Evolutionary conservation across 2,329 filamentous ascomycete species (phyloP), one percentile per base, ranked within the genome.

Genomic region (Periconia sp.): DNA sequence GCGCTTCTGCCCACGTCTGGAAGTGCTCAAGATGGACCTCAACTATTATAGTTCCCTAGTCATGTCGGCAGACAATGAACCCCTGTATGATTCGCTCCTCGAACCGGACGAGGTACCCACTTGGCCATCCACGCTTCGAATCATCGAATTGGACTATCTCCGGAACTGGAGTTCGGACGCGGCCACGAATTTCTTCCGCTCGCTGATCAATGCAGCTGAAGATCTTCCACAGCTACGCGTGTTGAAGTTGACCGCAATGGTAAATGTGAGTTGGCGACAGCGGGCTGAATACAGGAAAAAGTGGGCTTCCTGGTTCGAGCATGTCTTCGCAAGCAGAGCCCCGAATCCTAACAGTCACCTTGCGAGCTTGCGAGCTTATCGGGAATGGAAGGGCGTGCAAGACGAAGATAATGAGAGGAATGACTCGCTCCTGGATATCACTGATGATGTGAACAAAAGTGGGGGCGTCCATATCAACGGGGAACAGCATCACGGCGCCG

Each of bases 211-310:
- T 53, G 85, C 84, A 47, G 91, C 92, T 0, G 77, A 81, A 1
- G 74, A 81, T 2, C 72, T 97, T 19, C 83, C 81, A 0, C 77
- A 85, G 53, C 81, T 97, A 20, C 86, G 91, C 9, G 79, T 82
- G 42, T 76, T 97, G 11, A 81, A 83, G 1, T 83, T 97, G 60
- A 58, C 65, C 11, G 87, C 88, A 1, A 93, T 91, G 72, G 79
- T 97, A 45, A 85, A 92, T 65, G 86, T 89, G 23, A 79, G 80
- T 11, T 96, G 92, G 90, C 87, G 91, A 56, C 85, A 91, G 66
- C 85, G 93, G 41, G 89, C 89, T 17, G 82, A 82, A n/a, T 87
- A 97, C 65, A 84, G 92, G 40, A 85, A 88, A 60, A 83, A 85
- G 59, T 96, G 92, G 90, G 86, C 86, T 47, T 79, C 82, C n/a